Evolutionary conservation across 83 land plant species (phyloP).

Genomic region (Thuja plicata): DNA sequence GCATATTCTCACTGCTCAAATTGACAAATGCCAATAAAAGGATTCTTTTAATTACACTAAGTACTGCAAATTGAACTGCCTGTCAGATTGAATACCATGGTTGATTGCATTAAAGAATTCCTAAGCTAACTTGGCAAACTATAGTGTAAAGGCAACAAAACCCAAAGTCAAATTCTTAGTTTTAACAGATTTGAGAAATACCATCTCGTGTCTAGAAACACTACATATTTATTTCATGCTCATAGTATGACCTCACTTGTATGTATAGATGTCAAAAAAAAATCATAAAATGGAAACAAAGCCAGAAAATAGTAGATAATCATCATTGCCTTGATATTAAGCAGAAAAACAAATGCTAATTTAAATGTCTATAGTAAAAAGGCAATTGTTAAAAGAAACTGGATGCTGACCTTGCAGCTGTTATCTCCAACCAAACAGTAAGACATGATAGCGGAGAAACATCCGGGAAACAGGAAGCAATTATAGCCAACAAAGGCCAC

Average conservation of each 20-base stretch:
- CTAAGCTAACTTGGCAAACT: neutral
- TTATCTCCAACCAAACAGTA: slow-evolving; percentile 95
- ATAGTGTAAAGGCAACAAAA: neutral
- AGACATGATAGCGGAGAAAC: slow-evolving; percentile 85
- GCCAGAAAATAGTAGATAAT: neutral
- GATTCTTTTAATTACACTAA: neutral
- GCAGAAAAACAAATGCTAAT: neutral
- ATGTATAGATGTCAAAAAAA: neutral
- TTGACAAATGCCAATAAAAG: too few relatives aligned
- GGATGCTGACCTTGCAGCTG: slow-evolving; percentile 79
- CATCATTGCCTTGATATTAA: neutral
- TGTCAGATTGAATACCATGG: neutral
- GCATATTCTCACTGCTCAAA: neutral
- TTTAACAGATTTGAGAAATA: neutral
- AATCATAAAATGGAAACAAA: neutral
- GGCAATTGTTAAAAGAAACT: neutral
- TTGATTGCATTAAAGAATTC: neutral
- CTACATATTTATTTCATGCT: neutral
- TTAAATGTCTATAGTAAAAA: neutral
- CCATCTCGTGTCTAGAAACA: neutral
- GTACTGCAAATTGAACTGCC: neutral
- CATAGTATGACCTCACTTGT: neutral
- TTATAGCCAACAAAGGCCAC: slow-evolving; percentile 92
- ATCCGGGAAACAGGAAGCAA: slow-evolving; percentile 94
- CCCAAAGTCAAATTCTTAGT: neutral